phyloP scores from a whole-genome alignment of 805 yeast species.

The Clavispora fructus region DNA sequence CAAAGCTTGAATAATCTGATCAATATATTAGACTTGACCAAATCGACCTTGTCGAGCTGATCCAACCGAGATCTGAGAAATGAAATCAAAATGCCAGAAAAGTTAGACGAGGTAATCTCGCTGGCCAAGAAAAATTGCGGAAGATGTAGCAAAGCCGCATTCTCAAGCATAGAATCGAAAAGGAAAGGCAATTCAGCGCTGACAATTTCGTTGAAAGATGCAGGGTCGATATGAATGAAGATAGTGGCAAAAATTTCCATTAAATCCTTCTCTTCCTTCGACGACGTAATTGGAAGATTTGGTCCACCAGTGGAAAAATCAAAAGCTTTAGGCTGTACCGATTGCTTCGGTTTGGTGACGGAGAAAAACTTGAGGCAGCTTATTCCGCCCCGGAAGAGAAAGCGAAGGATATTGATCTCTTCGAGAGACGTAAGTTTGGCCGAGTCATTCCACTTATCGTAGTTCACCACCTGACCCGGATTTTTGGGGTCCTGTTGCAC shows the following conservation, averaged over 20 bases:
- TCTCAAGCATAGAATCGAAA: slow-evolving; percentile 72
- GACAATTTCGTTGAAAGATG: slow-evolving; percentile 90
- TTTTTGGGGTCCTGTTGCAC: slow-evolving; percentile 41
- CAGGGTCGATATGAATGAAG: slow-evolving; percentile 89
- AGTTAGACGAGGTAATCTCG: slow-evolving; percentile 90
- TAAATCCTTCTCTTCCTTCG: slow-evolving; percentile 89
- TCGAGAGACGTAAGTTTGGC: slow-evolving; percentile 82
- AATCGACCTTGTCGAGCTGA: slow-evolving; percentile 76
- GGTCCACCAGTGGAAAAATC: slow-evolving; percentile 73
- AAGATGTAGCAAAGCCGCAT: slow-evolving; percentile 80
- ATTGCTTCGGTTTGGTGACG: slow-evolving; percentile 46
- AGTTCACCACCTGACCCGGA: slow-evolving; percentile 34
- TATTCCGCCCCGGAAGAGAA: slow-evolving; percentile 79
- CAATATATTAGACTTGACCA: slow-evolving; percentile 71
- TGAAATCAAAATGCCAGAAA: slow-evolving; percentile 74
- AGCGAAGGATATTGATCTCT: slow-evolving; percentile 72
- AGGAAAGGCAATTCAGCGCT: slow-evolving; percentile 73
- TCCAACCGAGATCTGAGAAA: slow-evolving; percentile 70
- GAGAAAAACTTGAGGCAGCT: slow-evolving; percentile 73
- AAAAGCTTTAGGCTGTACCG: slow-evolving; percentile 29
- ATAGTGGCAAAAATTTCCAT: slow-evolving; percentile 95
- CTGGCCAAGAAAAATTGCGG: slow-evolving; percentile 93
- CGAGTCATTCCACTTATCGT: slow-evolving; percentile 71
- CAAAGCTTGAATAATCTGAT: slow-evolving; percentile 86
- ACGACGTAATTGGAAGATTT: slow-evolving; percentile 75